Conservation (phyloP, 768 basidiomycete species). For the Trametes coccinea region DNA sequence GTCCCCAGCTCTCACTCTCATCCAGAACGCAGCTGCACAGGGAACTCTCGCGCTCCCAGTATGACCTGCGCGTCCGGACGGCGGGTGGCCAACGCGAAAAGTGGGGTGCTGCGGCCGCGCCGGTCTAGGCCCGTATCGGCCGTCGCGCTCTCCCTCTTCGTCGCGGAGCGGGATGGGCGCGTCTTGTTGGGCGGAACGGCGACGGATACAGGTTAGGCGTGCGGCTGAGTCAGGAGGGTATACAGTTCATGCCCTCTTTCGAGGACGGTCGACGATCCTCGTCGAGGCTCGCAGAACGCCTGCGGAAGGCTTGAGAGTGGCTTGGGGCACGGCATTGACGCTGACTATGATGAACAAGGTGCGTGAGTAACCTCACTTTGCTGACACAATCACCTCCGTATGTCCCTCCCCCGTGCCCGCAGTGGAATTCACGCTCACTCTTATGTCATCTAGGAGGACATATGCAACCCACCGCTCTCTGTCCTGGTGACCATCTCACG, state of each 20-base stretch:
- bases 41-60: no score
- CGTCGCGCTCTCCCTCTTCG: background rate
- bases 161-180: background rate
- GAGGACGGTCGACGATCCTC: background rate
- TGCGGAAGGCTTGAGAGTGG: background rate
- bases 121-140: background rate
- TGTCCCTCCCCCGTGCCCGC: background rate
- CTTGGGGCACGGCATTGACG: background rate
- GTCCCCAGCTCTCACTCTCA: background rate
- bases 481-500: constrained; percentile 9
- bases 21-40: background rate
- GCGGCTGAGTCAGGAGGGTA: constrained; percentile 2
- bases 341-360: constrained; percentile 3
- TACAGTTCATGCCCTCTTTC: background rate
- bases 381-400: background rate
- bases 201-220: background rate
- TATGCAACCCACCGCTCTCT: background rate
- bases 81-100: background rate
- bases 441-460: background rate
- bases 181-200: background rate
- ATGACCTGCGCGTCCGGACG: no score
- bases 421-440: background rate
- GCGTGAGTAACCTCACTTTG: background rate
- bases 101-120: background rate
- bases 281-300: background rate